Evolutionary conservation across 148 eudicot species (phyloP), one percentile per base, ranked within the genome.

Genomic region (Euryodendron excelsum): DNA sequence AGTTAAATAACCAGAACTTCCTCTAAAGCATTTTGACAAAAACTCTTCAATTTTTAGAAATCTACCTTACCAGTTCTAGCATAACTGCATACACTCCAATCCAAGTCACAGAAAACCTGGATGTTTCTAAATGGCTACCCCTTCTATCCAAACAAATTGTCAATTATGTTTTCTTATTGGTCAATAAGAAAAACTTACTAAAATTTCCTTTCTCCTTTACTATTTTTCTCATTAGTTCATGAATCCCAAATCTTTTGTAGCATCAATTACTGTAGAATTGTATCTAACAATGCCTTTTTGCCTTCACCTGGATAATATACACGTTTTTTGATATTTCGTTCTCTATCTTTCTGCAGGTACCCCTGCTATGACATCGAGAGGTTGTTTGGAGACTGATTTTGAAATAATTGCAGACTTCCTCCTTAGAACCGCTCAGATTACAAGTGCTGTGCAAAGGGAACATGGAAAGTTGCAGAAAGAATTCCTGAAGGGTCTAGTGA

Each of bases 301-400:
- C 7, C 52, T 48, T 48, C 52, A 13, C 18, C 8, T 20, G 58
- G 23, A 20, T 53, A 20, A 17, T 7, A 53, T 7, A 53, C 58
- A 6, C 17, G 15, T 48, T 48, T 14, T 8, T 48, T 48, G 13
- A 48, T 2, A 48, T 48, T 48, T 48, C 14, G 10, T 2, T 48
- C 15, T 48, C 52, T 48, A 48, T 48, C 52, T 13, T 48, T 48
- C 45, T 41, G 45, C 85, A 94, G 98, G 98, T 79, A 92, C 98
- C 27, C 95, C 98, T 77, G 98, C 98, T 33, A 94, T 92, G 97
- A 92, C 98, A 30, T 86, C 97, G 4, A 85, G 98, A 85, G 98
- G 98, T 44, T 90, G 95, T 73, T 52, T 92, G 3, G 98, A 94
- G 86, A 30, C 88, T 27, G 97, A 94, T 85, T 92, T 94, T 72